A percentile compares a stretch with the other conserved stretches of the same genome.
phyloP scores from a whole-genome alignment of 1,139 yeast genomes.

The Meyerozyma smithsonii region DNA sequence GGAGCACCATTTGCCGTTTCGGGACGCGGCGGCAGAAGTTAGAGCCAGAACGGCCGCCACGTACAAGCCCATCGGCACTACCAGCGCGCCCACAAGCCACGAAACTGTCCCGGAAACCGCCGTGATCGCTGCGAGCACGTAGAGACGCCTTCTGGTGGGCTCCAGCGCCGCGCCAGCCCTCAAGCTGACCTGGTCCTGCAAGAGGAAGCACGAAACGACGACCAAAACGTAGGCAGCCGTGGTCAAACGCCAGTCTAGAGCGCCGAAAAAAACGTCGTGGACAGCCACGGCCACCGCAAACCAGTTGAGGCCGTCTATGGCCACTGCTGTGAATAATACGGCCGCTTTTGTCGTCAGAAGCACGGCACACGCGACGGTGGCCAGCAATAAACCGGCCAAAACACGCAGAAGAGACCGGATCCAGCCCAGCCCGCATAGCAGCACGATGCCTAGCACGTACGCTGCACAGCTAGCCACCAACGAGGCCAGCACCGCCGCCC shows the following conservation, averaged over 20 bases:
- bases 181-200: not conserved
- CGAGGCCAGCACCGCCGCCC: not conserved
- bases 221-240: not conserved
- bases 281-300: not conserved
- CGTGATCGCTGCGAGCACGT: not conserved
- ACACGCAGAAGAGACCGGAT: not conserved
- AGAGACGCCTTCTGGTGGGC: not conserved
- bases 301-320: constrained; percentile 1
- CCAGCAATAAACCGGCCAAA: not conserved
- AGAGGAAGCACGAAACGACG: not conserved
- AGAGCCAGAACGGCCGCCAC: not conserved
- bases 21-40: not conserved
- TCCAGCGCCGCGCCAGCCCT: not conserved
- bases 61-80: not conserved
- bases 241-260: not conserved
- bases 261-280: not conserved
- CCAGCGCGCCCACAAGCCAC: not conserved
- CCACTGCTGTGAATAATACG: not conserved
- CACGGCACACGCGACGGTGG: not conserved
- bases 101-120: not conserved
- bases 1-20: not conserved
- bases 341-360: not conserved
- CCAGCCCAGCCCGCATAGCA: not conserved
- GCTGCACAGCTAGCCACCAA: not conserved
- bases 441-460: not conserved